Percentiles rank a stretch among this genome's conserved stretches.
These are phyloP conservation scores for Pisolithus sp. DNA, from an alignment of 768 basidiomycete genomes.

Conservation along the genomic window DNA sequence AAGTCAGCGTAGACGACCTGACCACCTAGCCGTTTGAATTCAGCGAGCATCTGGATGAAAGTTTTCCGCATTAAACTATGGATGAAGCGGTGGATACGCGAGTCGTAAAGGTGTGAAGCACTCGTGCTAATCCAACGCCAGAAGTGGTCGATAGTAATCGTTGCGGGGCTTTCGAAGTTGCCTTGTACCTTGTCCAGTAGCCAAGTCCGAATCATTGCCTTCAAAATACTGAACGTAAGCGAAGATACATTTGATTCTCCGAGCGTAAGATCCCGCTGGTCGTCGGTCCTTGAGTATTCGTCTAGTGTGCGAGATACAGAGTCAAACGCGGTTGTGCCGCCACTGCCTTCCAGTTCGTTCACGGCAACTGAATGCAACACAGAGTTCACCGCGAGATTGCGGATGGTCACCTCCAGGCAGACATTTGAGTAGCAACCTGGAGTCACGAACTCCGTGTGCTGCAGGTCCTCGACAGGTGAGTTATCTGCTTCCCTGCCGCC, in stretches of 20 bases:
- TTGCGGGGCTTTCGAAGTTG: constrained; percentile 59
- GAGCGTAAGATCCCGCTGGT: constrained; percentile 63
- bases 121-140: constrained; percentile 95
- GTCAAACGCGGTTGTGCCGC: constrained; percentile 91
- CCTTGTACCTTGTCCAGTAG: constrained; percentile 76
- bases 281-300: constrained; percentile 68
- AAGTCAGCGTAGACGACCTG: constrained; percentile 93
- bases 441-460: constrained; percentile 76
- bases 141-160: constrained; percentile 82
- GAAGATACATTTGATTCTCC: constrained; percentile 88
- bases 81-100: constrained; percentile 87
- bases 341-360: constrained; percentile 95
- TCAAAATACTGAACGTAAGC: constrained; percentile 78
- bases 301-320: constrained; percentile 86
- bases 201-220: constrained; percentile 87
- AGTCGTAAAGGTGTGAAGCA: constrained; percentile 83
- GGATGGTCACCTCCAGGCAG: constrained; percentile 81
- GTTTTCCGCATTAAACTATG: constrained; percentile 97
- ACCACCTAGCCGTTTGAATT: constrained; percentile 92
- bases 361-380: constrained; percentile 91
- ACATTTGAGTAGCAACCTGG: constrained; percentile 91
- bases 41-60: constrained; percentile 93
- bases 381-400: constrained; percentile 90
- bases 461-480: constrained; percentile 67
- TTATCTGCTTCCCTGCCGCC: constrained; percentile 90